Evolutionary conservation across 768 basidiomycete genomes (phyloP).

Genomic region (Serpula lacrymans): DNA sequence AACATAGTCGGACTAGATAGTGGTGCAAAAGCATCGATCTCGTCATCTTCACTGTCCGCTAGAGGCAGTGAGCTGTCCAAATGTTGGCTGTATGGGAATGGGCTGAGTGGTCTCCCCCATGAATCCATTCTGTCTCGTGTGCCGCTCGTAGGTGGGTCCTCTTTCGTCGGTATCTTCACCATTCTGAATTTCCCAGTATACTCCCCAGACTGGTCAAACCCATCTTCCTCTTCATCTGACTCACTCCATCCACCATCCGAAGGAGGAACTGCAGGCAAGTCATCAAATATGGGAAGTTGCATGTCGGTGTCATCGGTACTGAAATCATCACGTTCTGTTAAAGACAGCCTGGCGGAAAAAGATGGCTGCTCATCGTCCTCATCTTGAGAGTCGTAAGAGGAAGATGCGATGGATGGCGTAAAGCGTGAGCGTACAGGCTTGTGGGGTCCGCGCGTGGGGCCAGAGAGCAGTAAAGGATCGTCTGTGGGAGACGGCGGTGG

Average conservation of each 20-base stretch:
- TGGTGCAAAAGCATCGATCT: conserved; percentile 1
- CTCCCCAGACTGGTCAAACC: conserved; percentile 45
- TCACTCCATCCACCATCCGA: conserved; percentile 21
- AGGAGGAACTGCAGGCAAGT: conserved; percentile 4
- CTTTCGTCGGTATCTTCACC: conserved; percentile 56
- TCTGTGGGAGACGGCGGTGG: conserved; percentile 75
- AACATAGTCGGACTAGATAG: too few species aligned
- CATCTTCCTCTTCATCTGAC: conserved; percentile 21
- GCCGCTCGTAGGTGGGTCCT: conserved; percentile 59
- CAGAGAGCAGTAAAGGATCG: conserved; percentile 66
- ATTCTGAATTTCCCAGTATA: conserved; percentile 65
- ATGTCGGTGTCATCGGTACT: conserved; percentile 3
- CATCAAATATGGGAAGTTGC: conserved; percentile 16
- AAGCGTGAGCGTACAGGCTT: conserved; percentile 28
- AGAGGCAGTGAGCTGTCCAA: conserved; percentile 24
- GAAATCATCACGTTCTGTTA: not conserved
- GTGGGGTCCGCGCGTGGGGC: conserved; percentile 28
- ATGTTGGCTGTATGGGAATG: conserved; percentile 46
- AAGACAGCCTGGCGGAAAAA: conserved; percentile 21
- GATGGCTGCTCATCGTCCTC: conserved; percentile 5
- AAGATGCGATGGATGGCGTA: conserved; percentile 35
- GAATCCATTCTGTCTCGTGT: conserved; percentile 46
- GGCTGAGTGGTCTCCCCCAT: conserved; percentile 73
- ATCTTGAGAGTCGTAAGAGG: conserved; percentile 18
- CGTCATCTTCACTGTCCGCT: conserved; percentile 9